phyloP scores from a whole-genome alignment of 257 asterid genomes.

The Euphrasia confusa region DNA sequence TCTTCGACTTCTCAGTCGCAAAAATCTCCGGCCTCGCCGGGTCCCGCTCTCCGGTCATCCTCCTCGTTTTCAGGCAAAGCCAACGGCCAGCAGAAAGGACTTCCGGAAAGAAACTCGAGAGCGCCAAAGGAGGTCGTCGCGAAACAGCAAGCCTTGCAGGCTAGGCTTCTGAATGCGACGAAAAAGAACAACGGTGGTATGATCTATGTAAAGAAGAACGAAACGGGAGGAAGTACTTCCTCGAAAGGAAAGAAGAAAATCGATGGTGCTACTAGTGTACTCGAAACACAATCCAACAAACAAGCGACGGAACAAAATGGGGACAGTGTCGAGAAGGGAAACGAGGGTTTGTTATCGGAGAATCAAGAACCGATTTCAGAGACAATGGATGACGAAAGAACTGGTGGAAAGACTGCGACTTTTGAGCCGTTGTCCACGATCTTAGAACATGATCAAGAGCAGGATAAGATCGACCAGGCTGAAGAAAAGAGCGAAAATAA shows the following conservation, averaged over 20 bases:
- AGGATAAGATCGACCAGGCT: background rate
- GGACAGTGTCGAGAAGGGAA: slow-evolving; percentile 14
- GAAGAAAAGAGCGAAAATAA: background rate
- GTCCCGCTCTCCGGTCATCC: slow-evolving; percentile 33
- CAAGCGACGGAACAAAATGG: slow-evolving; percentile 11
- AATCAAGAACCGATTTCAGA: slow-evolving; percentile 17
- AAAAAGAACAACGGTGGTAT: slow-evolving; percentile 25
- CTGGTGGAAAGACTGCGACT: background rate
- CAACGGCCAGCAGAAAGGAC: slow-evolving; percentile 23
- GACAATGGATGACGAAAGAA: background rate
- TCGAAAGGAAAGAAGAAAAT: slow-evolving; percentile 21
- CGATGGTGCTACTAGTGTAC: slow-evolving; percentile 8
- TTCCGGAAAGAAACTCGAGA: slow-evolving; percentile 31
- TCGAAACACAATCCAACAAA: slow-evolving; percentile 24
- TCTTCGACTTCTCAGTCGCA: slow-evolving; percentile 34
- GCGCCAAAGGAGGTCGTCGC: slow-evolving; percentile 33
- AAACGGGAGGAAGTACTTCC: background rate
- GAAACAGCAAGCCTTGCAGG: slow-evolving; percentile 29
- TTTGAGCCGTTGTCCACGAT: background rate
- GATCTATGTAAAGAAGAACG: slow-evolving; percentile 26
- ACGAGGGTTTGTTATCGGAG: slow-evolving; percentile 19
- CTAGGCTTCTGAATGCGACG: slow-evolving; percentile 27
- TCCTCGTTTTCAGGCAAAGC: slow-evolving; percentile 34
- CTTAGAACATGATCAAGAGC: background rate
- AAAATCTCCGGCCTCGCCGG: slow-evolving; percentile 39